phyloP scores from a whole-genome alignment of 1,139 yeast genomes.

The Suhomyces maxii region DNA sequence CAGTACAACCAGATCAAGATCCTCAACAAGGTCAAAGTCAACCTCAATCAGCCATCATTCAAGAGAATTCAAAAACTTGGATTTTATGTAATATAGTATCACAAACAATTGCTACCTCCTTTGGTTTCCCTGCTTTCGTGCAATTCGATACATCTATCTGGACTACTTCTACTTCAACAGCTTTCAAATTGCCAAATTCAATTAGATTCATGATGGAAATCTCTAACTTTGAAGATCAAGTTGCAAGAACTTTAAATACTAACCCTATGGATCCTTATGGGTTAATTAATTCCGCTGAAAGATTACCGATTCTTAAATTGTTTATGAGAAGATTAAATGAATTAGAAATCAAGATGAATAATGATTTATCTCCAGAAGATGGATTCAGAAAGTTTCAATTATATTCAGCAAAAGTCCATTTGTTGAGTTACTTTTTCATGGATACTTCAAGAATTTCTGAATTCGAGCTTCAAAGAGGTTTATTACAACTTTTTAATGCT shows the following conservation, averaged over 20 bases:
- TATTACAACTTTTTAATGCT: conserved; percentile 76
- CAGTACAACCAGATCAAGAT: conserved; percentile 1
- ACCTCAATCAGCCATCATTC: conserved; percentile 43
- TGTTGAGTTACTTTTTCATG: conserved; percentile 77
- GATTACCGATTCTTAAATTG: conserved; percentile 71
- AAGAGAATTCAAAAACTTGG: conserved; percentile 90
- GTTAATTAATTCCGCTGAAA: conserved; percentile 63
- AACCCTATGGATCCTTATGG: conserved; percentile 71
- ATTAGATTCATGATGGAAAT: conserved; percentile 77
- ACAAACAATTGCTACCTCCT: conserved; percentile 85
- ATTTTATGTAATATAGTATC: conserved; percentile 87
- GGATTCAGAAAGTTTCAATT: conserved; percentile 69
- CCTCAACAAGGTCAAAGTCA: conserved; percentile 18
- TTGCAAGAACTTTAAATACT: conserved; percentile 73
- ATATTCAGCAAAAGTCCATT: conserved; percentile 72
- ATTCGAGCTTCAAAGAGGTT: conserved; percentile 70
- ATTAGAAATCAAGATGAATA: conserved; percentile 53
- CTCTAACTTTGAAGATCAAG: conserved; percentile 83
- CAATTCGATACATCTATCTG: conserved; percentile 76
- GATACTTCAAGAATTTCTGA: conserved; percentile 57
- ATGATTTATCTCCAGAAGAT: conserved; percentile 43
- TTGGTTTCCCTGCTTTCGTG: conserved; percentile 92
- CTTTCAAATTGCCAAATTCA: conserved; percentile 50
- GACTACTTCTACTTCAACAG: conserved; percentile 28
- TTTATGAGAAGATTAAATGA: conserved; percentile 73